These are phyloP conservation scores for Aphanomyces stellatus DNA, from an alignment of 352 stramenopile species.

Conservation along the genomic window DNA sequence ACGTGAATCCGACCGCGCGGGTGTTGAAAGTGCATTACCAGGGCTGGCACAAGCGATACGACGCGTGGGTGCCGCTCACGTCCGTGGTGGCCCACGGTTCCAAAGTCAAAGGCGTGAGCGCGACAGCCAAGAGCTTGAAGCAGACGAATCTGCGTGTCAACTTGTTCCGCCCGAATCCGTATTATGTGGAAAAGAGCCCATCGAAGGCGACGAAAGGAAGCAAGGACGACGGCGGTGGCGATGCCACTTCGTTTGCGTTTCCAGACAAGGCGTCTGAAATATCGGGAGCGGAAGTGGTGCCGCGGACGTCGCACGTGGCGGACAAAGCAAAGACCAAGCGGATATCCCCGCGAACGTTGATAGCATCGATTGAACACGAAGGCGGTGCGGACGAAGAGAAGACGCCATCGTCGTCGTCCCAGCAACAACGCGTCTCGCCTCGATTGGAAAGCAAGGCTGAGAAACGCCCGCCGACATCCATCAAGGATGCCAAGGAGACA, in stretches of 20 bases:
- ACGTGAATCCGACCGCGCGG: background rate
- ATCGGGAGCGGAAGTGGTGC: background rate
- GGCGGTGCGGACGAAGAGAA: background rate
- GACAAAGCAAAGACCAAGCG: background rate
- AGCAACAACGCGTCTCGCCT: too few relatives aligned
- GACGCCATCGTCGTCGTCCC: background rate
- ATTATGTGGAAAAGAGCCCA: background rate
- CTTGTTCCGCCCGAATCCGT: slow-evolving; percentile 9
- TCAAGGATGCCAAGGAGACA: too few relatives aligned
- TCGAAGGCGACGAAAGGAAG: background rate
- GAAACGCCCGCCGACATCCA: too few relatives aligned
- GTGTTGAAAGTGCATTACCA: slow-evolving; percentile 12
- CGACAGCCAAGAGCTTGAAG: slow-evolving; percentile 2
- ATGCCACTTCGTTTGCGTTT: background rate
- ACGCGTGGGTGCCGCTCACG: background rate
- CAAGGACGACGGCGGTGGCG: too few relatives aligned
- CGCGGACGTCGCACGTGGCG: background rate
- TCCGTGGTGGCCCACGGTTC: background rate
- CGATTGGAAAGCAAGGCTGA: too few relatives aligned
- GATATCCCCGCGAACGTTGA: background rate
- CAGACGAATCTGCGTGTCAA: background rate
- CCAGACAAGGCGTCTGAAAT: background rate
- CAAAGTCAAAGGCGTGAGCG: background rate
- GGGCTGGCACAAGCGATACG: slow-evolving; percentile 16
- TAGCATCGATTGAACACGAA: background rate